These are phyloP conservation scores for Aphanomyces astaci DNA, from an alignment of 352 stramenopile genomes.

Conservation along the genomic window DNA sequence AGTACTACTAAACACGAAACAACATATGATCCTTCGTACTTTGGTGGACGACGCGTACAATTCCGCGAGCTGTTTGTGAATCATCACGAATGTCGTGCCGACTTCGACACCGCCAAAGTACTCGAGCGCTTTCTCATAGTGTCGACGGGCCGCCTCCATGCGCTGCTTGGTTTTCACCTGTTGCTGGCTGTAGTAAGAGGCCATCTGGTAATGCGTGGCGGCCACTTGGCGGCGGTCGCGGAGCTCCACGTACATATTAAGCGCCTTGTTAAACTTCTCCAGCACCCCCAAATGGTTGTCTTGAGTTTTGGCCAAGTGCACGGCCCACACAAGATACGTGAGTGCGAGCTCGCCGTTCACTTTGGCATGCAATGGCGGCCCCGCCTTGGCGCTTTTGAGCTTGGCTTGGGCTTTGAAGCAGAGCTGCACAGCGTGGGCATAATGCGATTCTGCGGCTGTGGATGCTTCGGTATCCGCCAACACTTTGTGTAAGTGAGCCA, in stretches of 20 bases:
- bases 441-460: slow-evolving; percentile 32
- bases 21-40: too few relatives aligned
- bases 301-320: slow-evolving; percentile 40
- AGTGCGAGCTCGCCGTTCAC: slow-evolving; percentile 75
- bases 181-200: slow-evolving; percentile 61
- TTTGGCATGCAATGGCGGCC: slow-evolving; percentile 49
- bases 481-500: slow-evolving; percentile 80
- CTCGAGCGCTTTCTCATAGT: slow-evolving; percentile 75
- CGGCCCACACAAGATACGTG: slow-evolving; percentile 74
- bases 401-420: slow-evolving; percentile 53
- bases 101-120: slow-evolving; percentile 69
- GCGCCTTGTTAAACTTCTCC: slow-evolving; percentile 53
- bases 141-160: slow-evolving; percentile 73
- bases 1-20: too few relatives aligned
- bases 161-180: slow-evolving; percentile 45
- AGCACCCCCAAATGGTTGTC: slow-evolving; percentile 1
- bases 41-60: slow-evolving; percentile 39
- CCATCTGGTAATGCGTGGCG: slow-evolving; percentile 80
- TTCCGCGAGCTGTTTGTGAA: slow-evolving; percentile 72
- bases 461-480: slow-evolving; percentile 47
- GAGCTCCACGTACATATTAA: slow-evolving; percentile 69
- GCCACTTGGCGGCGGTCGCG: slow-evolving; percentile 60
- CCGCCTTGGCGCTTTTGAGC: slow-evolving; percentile 62
- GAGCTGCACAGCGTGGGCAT: slow-evolving; percentile 48
- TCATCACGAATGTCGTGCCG: slow-evolving; percentile 72